Base-by-base conservation (phyloP, 129 eudicot species). In the Oenanthe sinensis region DNA sequence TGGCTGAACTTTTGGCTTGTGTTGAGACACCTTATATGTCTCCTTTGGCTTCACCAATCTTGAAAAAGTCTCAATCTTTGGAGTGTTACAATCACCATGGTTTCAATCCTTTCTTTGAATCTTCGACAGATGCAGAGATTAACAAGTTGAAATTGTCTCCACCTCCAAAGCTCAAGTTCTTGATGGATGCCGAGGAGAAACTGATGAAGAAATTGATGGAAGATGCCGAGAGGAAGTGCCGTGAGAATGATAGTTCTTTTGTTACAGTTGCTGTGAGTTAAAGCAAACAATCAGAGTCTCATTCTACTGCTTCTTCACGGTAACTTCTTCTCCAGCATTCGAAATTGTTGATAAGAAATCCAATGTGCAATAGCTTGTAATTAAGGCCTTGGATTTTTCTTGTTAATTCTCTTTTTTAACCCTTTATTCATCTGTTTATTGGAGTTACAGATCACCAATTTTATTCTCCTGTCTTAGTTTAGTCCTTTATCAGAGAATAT, bases 151-250 rank as follows among this genome's bases (percentile, higher is more conserved):
- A 83, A 82, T 85, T 93, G 48, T 92, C 99, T 14, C 99, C 99
- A 19, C 99, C 97, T 68, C 99, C 99, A 26, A 92, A 89, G 58
- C 89, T 96, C 84, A 92, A 92, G 88, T 96, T 96, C 85, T 82
- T 96, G 85, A 92, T 89, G 65, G 97, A 92, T 82, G 99, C 99
- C 3, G 99, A 96, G 87, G 97, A 92, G 74, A 96, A 92, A 80
- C 70, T 92, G 40, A 74, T 90, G 77, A 88, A 75, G 45, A 88
- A 77, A 86, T 44, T 96, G 79, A 49, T 86, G 81, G 86, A 87
- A 68, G 89, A 87, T 79, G 88, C 89, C 20, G 89, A 87, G 81
- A 83, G 65, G 87, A 86, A 86, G 85, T 71, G 85, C 84, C 72
- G 12, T 77, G 83, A 87, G 58, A 87, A 65, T 36, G 81, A 84